Conservation (phyloP, 495 filamentous ascomycete species). For the Neurospora sublineolata region DNA sequence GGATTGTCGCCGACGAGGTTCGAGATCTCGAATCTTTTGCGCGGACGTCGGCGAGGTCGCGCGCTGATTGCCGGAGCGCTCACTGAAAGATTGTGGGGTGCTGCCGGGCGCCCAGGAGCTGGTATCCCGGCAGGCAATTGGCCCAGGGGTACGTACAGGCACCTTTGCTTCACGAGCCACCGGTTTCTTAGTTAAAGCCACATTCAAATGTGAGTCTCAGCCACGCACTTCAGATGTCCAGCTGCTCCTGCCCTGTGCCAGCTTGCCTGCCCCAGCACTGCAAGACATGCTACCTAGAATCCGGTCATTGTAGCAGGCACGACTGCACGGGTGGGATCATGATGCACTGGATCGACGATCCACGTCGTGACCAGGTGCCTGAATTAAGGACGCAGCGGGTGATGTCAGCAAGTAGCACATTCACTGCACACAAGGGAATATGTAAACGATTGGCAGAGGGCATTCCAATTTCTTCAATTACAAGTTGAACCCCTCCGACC, state of each 20-base stretch:
- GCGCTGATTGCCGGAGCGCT: background rate
- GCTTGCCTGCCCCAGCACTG: too few species aligned
- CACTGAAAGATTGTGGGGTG: background rate
- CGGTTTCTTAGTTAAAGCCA: background rate
- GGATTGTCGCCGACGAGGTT: background rate
- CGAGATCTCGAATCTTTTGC: background rate
- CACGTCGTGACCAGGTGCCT: background rate
- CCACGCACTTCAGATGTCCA: background rate
- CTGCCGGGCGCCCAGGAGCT: background rate
- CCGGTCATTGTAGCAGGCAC: background rate
- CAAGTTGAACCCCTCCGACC: background rate
- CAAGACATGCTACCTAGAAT: background rate
- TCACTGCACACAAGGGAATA: too few species aligned
- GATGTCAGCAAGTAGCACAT: background rate
- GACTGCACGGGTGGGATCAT: background rate
- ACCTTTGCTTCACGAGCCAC: background rate
- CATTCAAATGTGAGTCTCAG: background rate
- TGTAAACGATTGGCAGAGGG: background rate
- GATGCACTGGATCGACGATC: background rate
- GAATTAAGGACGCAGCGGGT: background rate
- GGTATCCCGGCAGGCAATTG: background rate
- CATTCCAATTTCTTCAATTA: background rate
- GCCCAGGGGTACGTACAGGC: background rate
- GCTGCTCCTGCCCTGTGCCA: background rate
- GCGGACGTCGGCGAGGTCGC: background rate